Conservation (phyloP, 139 green algal species). For the Tetradesmus lagerheimii region DNA sequence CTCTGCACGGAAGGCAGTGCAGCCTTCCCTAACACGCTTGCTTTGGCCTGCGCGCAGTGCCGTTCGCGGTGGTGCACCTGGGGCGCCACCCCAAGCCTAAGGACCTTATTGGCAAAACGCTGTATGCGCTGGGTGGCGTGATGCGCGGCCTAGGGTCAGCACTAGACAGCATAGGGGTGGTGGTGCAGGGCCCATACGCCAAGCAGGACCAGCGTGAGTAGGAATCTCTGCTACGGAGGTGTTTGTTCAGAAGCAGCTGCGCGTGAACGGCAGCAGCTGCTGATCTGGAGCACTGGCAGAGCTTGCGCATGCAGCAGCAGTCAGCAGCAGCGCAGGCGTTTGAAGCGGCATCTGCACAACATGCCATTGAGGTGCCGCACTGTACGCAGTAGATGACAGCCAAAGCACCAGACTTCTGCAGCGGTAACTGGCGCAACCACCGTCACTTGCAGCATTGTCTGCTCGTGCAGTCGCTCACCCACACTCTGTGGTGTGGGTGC, state of each 20-base stretch:
- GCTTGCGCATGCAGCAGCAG: not conserved
- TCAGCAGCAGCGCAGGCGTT: not conserved
- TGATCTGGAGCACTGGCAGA: not conserved
- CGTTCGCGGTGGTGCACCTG: slow-evolving; percentile 32
- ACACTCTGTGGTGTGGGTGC: too few relatives aligned
- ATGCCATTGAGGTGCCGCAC: too few relatives aligned
- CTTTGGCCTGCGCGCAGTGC: not conserved
- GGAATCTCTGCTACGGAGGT: not conserved
- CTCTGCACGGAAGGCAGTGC: not conserved
- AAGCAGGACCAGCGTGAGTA: slow-evolving; percentile 54
- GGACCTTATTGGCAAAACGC: slow-evolving; percentile 36
- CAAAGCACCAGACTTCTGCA: too few relatives aligned
- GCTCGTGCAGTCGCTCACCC: too few relatives aligned
- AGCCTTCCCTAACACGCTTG: not conserved
- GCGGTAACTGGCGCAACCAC: too few relatives aligned
- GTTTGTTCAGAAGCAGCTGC: not conserved
- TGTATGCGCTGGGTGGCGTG: slow-evolving; percentile 56
- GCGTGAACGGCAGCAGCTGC: not conserved
- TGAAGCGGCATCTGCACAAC: too few relatives aligned
- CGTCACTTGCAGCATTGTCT: too few relatives aligned
- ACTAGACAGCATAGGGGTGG: slow-evolving; percentile 58
- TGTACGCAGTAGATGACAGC: too few relatives aligned
- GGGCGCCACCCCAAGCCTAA: slow-evolving; percentile 49
- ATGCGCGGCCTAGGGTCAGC: slow-evolving; percentile 54
- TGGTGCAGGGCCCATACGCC: slow-evolving; percentile 56